Evolutionary conservation across 179 eudicot species (phyloP).

Genomic region (Spergularia azorica): DNA sequence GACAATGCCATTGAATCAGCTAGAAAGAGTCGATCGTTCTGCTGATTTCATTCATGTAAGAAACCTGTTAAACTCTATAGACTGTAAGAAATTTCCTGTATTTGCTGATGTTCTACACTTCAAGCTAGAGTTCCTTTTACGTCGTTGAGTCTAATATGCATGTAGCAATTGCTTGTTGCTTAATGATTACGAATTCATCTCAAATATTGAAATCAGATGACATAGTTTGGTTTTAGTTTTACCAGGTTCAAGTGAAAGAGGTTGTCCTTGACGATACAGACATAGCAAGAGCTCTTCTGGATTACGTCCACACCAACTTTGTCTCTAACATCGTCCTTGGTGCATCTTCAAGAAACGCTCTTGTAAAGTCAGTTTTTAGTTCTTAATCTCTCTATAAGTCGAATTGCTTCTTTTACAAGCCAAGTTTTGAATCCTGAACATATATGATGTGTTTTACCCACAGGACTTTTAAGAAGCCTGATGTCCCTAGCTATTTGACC

Average conservation of each 20-base stretch:
- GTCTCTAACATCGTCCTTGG: constrained; percentile 43
- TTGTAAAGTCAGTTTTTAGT: constrained; percentile 33
- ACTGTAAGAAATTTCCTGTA: not conserved
- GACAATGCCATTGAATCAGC: not conserved
- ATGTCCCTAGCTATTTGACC: constrained; percentile 36
- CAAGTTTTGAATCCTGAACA: constrained; percentile 9
- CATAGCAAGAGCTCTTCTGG: constrained; percentile 38
- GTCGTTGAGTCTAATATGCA: not conserved
- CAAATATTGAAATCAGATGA: not conserved
- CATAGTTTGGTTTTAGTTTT: constrained; percentile 5
- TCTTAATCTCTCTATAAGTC: constrained; percentile 7
- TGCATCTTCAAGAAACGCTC: constrained; percentile 40
- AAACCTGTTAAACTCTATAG: not conserved
- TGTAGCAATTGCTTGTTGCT: not conserved
- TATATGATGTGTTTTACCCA: not conserved
- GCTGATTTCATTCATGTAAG: not conserved
- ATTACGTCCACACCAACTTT: constrained; percentile 33
- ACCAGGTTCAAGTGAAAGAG: constrained; percentile 43
- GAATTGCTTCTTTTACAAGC: not conserved
- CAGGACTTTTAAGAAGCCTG: constrained; percentile 51
- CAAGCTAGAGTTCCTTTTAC: not conserved
- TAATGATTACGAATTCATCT: not conserved
- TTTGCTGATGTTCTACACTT: not conserved
- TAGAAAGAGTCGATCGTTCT: not conserved
- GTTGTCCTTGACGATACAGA: constrained; percentile 43